Evolutionary conservation across 257 asterid species (phyloP).

Genomic region (Solanum dulcamara): DNA sequence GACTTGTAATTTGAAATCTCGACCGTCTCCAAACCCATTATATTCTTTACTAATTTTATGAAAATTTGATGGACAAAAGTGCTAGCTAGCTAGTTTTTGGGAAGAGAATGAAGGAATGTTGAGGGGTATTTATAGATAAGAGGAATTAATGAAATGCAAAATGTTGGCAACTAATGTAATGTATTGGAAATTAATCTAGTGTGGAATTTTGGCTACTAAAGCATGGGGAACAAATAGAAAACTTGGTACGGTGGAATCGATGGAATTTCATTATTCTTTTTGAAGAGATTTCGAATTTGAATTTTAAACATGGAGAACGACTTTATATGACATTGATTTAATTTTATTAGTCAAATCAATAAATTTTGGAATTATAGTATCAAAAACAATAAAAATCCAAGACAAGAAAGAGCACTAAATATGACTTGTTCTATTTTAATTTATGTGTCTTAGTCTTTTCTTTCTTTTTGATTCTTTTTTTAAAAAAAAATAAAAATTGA

Average conservation of each 20-base stretch:
- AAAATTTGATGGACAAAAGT: not conserved
- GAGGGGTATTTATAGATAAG: not conserved
- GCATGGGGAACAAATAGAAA: not conserved
- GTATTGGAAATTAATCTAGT: not conserved
- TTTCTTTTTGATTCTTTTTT: too few relatives aligned
- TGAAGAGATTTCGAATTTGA: not conserved
- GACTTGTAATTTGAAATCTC: not conserved
- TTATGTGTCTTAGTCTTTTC: too few relatives aligned
- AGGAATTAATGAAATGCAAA: not conserved
- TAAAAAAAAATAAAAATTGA: too few relatives aligned
- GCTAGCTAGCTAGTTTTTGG: not conserved
- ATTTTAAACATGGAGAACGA: not conserved
- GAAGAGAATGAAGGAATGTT: not conserved
- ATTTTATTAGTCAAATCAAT: not conserved
- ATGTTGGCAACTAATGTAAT: not conserved
- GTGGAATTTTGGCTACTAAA: not conserved
- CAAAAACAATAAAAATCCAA: not conserved
- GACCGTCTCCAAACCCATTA: not conserved
- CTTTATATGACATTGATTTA: not conserved
- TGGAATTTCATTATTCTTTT: too few relatives aligned
- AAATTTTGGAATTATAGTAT: too few relatives aligned
- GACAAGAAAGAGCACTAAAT: not conserved
- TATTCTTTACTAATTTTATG: not conserved
- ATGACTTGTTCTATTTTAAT: not conserved
- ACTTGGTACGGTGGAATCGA: too few relatives aligned